Base-by-base conservation (phyloP, 2,329 filamentous ascomycete genomes). In the Venturia nashicola region DNA sequence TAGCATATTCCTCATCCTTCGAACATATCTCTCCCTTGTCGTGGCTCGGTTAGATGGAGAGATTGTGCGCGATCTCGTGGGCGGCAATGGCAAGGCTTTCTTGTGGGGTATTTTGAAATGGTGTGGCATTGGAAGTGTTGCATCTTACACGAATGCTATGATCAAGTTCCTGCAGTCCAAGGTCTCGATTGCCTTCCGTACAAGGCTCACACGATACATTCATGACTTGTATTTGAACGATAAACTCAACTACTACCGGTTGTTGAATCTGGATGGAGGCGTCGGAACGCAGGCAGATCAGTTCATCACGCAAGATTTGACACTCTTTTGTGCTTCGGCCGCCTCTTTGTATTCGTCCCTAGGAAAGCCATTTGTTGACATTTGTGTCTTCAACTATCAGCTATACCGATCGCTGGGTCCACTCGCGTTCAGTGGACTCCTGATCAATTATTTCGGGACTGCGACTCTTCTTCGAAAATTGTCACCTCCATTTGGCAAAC, bases 131-230 rank as follows among this genome's bases (percentile, higher is more conserved):
- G 94, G 94, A 51, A 90, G 89, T 2, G 86, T 97, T 67, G 93
- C 92, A 9, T 96, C 93, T 0, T 99, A 99, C 72, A 97, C 93
- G 61, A 99, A 99, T 75, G 91, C 93, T 63, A 97, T 95, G 89
- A 99, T 99, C 80, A 97, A 97, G 76, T 99, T 90, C 76, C 82
- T 99, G 67, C 93, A 99, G 76, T 93, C 90, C 61, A 99, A 99
- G 78, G 91, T 99, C 63, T 96, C 93, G 7, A 99, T 99, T 68
- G 93, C 95, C 42, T 99, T 99, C 82, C 87, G 94, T 51, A 99
- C 94, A 5, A 86, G 94, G 12, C 81, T 99, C 16, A 99, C 94
- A 1, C 82, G 94, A 69, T 99, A 99, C 74, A 96, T 99, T 63
- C 94, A 99, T 75, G 94, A 85, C 65, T 67, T 85, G 23, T 85